Base-by-base conservation (phyloP, 2,329 filamentous ascomycete species). In the Huntiella moniliformis region DNA sequence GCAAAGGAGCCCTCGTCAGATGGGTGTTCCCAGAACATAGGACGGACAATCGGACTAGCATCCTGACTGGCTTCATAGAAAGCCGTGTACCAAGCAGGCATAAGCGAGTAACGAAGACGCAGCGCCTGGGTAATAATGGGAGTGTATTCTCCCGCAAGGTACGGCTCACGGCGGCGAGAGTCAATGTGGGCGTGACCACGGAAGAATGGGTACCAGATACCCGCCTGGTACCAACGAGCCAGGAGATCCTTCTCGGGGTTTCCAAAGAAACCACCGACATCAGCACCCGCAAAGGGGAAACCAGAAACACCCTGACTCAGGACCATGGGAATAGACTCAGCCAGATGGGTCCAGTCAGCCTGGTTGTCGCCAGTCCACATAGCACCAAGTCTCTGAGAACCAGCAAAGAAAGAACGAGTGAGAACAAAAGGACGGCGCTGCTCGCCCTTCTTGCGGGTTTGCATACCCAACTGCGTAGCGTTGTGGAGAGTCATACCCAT, bases 351-450 rank as follows among this genome's bases (percentile, higher is more conserved):
- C 91, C 91, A 98, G 17, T 74, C 78, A 8, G 91, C 91, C 60
- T 91, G 82, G 64, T 98, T 98, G 59, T 98, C 91, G 50, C 91
- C 91, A 15, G 91, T 98, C 91, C 91, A 98, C 87, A 95, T 95
- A 49, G 91, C 88, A 52, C 85, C 84, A 37, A 84, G 66, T 47
- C 88, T 78, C 63, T 98, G 91, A 46, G 82, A 86, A 33, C 91
- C 91, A 10, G 88, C 75, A 58, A 79, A 98, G 66, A 92, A 98
- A 0, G 87, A 82, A 31, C 91, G 81, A 1, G 91, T 98, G 44
- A 98, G 73, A 8, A 95, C 75, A 58, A 98, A 98, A 0, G 91
- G 91, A 4, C 91, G 80, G 32, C 80, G 77, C 22, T 79, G 64
- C 61, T 92, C 86, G 44, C 84, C 85, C 61, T 86, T 82, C 64